A percentile compares a stretch with the other conserved stretches of the same genome.
Conservation (phyloP, 2,329 filamentous ascomycete species). For the Phialocephala subalpina region DNA sequence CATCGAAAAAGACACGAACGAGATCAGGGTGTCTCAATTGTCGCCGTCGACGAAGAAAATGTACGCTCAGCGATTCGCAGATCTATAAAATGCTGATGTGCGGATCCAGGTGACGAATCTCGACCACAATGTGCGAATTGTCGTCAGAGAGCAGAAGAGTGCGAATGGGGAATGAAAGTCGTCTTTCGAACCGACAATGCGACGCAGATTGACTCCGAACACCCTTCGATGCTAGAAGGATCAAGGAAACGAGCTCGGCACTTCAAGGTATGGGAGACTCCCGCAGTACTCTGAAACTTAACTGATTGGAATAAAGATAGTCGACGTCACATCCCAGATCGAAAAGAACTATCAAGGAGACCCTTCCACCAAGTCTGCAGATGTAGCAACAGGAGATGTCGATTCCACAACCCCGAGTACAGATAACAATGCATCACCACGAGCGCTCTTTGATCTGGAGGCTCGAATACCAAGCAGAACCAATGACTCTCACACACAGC, state of each 20-base stretch:
- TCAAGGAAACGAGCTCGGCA: conserved; percentile 16
- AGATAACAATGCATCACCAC: neutral
- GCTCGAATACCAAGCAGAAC: neutral
- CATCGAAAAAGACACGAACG: conserved; percentile 38
- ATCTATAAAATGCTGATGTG: neutral
- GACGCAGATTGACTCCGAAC: conserved; percentile 40
- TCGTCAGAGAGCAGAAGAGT: conserved; percentile 41
- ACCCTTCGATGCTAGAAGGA: conserved; percentile 44
- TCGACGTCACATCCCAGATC: conserved; percentile 28
- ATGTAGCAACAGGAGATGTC: too few relatives aligned
- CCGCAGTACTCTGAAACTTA: neutral
- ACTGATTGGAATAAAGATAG: conserved; percentile 21
- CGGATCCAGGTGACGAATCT: conserved; percentile 40
- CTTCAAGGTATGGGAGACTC: neutral
- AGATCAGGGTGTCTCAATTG: conserved; percentile 45
- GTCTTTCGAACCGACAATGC: conserved; percentile 45
- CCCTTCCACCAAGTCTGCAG: neutral
- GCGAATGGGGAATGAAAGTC: conserved; percentile 44
- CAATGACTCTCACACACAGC: neutral
- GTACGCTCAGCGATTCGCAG: conserved; percentile 24
- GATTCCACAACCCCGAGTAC: neutral
- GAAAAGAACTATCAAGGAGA: conserved; percentile 18
- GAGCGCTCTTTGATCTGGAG: neutral
- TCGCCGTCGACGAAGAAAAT: conserved; percentile 45
- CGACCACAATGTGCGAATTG: conserved; percentile 45